Percentiles rank a stretch among this genome's conserved stretches.
These are phyloP conservation scores for Ceratobasidium sp. DNA, from an alignment of 1,284 basidiomycete species.

Conservation along the genomic window DNA sequence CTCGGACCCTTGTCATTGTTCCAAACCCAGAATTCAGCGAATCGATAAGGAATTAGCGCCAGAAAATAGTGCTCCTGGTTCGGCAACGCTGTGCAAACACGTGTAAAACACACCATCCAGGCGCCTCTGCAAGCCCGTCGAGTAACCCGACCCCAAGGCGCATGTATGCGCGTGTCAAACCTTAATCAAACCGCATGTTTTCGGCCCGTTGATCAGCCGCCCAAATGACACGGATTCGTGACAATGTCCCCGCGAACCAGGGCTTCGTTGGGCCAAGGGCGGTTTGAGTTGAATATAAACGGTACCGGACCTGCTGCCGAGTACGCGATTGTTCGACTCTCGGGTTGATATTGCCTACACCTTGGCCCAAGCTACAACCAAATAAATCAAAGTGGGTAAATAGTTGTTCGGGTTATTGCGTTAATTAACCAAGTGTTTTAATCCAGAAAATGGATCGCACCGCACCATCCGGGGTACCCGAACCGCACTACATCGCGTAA, in stretches of 20 bases:
- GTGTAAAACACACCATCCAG: not conserved
- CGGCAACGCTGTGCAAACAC: not conserved
- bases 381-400: not conserved
- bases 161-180: too few relatives aligned
- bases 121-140: too few relatives aligned
- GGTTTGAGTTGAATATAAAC: not conserved
- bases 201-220: not conserved
- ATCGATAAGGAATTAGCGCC: not conserved
- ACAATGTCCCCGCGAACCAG: not conserved
- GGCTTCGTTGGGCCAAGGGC: not conserved
- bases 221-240: not conserved
- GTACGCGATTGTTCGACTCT: too few relatives aligned
- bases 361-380: too few relatives aligned
- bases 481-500: conserved; percentile 21
- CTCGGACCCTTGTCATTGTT: not conserved
- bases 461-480: not conserved
- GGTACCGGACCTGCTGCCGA: not conserved
- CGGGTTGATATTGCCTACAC: too few relatives aligned
- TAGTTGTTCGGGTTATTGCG: too few relatives aligned
- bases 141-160: too few relatives aligned
- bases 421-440: too few relatives aligned
- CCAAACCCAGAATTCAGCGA: not conserved
- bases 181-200: too few relatives aligned
- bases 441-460: conserved; percentile 9
- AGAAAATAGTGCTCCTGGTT: not conserved